Evolutionary conservation across 1,139 yeast species (phyloP), one percentile per base, ranked within the genome.

Genomic region (Nakaseomyces sp.): DNA sequence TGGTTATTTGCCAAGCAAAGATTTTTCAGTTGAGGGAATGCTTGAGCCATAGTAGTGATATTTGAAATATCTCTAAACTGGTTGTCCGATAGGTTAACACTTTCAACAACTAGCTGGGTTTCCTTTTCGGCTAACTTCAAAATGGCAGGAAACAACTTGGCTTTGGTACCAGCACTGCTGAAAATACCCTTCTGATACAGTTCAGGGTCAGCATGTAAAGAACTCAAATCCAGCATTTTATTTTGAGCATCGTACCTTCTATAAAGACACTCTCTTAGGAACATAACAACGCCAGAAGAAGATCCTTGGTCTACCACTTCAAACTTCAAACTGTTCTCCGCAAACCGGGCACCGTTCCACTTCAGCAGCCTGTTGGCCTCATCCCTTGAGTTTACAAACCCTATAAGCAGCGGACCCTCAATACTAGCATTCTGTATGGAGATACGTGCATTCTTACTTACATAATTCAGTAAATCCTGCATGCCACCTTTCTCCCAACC

Each of bases 71-170:
- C 95, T 33, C 67, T 66, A 37, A 89, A 64, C 47, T 73, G 74
- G 60, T 91, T 91, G 47, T 71, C 71, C 12, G 94, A 81, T 42
- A 91, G 69, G 59, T 84, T 87, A 15, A 91, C 78, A 48, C 91
- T 81, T 31, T 80, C 83, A 5, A 88, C 84, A 2, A 70, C 70
- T 36, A 66, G 47, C 7, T 54, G 57, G 2, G 57, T 53, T 41
- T 67, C 69, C 43, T 70, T 70, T 1, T 67, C 60, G 1, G 96
- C 95, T 16, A 93, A 67, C 60, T 84, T 87, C 87, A 91, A 79
- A 52, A 91, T 68, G 0, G 98, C 98, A 3, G 89, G 85, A 63
- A 91, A 88, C 73, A 89, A 81, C 62, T 89, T 89, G 13, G 93
- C 74, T 41, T 79, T 73, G 6, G 77, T 72, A 4, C 72, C 61